phyloP scores from a whole-genome alignment of 2,329 filamentous ascomycete species.

The Dothideomycetes sp. region DNA sequence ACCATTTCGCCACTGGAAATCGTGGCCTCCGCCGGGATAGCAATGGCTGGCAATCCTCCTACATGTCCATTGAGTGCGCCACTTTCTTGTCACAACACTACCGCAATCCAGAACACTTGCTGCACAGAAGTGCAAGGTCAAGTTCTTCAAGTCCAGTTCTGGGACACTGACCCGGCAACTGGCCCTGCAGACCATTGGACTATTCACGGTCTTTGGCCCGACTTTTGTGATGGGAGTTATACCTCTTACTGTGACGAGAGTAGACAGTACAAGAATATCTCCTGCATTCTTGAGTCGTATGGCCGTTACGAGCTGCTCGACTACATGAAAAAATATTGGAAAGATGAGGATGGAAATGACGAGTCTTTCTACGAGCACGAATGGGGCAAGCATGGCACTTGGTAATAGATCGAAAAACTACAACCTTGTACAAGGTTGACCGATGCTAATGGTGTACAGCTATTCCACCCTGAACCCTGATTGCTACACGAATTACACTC shows the following conservation, averaged over 20 bases:
- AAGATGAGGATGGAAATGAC: slow-evolving; percentile 14
- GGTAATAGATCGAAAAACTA: not conserved
- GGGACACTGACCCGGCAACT: slow-evolving; percentile 15
- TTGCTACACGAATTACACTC: slow-evolving; percentile 14
- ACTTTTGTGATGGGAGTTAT: slow-evolving; percentile 15
- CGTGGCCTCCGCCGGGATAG: not conserved
- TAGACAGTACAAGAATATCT: slow-evolving; percentile 13
- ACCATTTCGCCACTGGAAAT: not conserved
- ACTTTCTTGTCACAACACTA: slow-evolving; percentile 9
- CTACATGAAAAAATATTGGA: slow-evolving; percentile 17
- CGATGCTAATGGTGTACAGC: no score
- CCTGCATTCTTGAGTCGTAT: slow-evolving; percentile 12
- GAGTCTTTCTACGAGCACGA: slow-evolving; percentile 14
- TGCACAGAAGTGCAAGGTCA: slow-evolving; percentile 57
- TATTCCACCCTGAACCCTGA: slow-evolving; percentile 15
- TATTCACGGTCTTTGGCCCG: slow-evolving; percentile 16
- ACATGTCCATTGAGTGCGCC: not conserved
- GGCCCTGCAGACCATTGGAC: slow-evolving; percentile 15
- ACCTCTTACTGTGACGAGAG: slow-evolving; percentile 11
- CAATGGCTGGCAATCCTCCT: not conserved
- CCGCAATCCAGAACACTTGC: slow-evolving; percentile 47
- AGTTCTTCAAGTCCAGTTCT: slow-evolving; percentile 16
- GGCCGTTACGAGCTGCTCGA: slow-evolving; percentile 12
- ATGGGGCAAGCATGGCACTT: slow-evolving; percentile 18
- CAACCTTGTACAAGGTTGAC: not conserved